A percentile compares a stretch with the other conserved stretches of the same genome.
phyloP scores from a whole-genome alignment of 106 monocot genomes.

The Dendrobium chrysotoxum region DNA sequence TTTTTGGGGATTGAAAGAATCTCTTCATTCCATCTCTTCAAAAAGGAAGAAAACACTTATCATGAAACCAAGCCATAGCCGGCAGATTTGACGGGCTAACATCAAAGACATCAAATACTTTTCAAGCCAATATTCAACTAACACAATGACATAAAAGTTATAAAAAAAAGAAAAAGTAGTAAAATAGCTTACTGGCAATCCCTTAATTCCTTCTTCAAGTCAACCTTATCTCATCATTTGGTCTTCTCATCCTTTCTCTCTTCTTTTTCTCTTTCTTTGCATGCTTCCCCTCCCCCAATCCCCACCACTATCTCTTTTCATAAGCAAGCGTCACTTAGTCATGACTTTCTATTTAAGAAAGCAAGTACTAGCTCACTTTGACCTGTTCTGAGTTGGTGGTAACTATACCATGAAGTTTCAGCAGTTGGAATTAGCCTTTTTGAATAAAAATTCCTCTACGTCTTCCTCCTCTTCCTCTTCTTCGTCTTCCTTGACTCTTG shows the following conservation, averaged over 20 bases:
- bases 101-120: background rate
- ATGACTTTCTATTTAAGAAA: background rate
- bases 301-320: background rate
- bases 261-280: background rate
- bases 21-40: constrained; percentile 10
- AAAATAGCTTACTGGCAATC: no score
- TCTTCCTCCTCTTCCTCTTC: background rate
- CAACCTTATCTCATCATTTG: background rate
- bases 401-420: constrained; percentile 24
- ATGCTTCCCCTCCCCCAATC: constrained; percentile 8
- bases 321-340: background rate
- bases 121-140: constrained; percentile 9
- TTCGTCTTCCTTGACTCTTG: background rate
- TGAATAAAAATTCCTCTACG: background rate
- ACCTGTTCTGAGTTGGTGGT: no score
- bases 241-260: constrained; percentile 6
- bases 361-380: background rate
- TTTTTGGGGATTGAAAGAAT: constrained; percentile 16
- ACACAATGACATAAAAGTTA: background rate
- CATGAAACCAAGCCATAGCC: constrained; percentile 10
- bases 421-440: constrained; percentile 6
- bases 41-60: constrained; percentile 1
- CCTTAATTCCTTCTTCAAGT: background rate
- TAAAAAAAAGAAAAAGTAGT: background rate
- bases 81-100: constrained; percentile 13